Percentiles rank a stretch among this genome's conserved stretches.
These are phyloP conservation scores for Boletus semigastroideus DNA, from an alignment of 1,284 basidiomycete species.

Conservation along the genomic window DNA sequence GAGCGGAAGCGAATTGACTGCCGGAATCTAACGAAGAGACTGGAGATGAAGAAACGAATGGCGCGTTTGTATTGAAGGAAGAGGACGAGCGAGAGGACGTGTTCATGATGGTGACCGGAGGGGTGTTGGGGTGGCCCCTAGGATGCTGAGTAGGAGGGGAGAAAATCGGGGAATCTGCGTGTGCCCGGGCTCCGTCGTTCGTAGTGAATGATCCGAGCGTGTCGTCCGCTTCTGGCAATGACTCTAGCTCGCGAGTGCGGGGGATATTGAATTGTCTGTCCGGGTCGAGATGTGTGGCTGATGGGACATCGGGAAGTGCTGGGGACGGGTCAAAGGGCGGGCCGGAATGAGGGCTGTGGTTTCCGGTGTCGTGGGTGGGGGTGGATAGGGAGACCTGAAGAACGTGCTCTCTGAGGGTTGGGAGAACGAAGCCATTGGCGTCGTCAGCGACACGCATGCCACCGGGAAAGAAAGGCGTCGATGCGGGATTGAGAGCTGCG, in stretches of 20 bases:
- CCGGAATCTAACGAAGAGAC: conserved; percentile 75
- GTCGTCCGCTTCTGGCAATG: conserved; percentile 57
- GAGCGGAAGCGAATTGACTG: conserved; percentile 53
- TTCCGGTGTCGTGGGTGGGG: conserved; percentile 55
- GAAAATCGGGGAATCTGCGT: conserved; percentile 37
- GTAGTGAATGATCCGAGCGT: conserved; percentile 26
- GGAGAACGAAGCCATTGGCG: conserved; percentile 45
- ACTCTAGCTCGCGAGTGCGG: conserved; percentile 52
- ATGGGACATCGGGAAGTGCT: conserved; percentile 42
- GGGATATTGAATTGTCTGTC: conserved; percentile 43
- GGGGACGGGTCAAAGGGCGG: conserved; percentile 35
- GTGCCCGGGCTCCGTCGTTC: conserved; percentile 30
- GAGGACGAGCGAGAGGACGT: conserved; percentile 32
- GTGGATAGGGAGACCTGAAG: conserved; percentile 50
- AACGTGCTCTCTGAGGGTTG: conserved; percentile 54
- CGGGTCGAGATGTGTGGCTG: conserved; percentile 46
- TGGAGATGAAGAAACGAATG: conserved; percentile 64
- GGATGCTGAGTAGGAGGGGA: conserved; percentile 31
- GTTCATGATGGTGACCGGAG: conserved; percentile 29
- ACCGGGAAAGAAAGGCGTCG: conserved; percentile 80
- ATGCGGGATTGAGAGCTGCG: conserved; percentile 73
- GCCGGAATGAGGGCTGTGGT: conserved; percentile 25
- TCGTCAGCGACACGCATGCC: conserved; percentile 56
- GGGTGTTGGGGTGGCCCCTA: conserved; percentile 26
- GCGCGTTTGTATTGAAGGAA: conserved; percentile 42